These are phyloP conservation scores for Apophysomyces trapeziformis DNA, from an alignment of 371 early-diverging fungal species.

Conservation along the genomic window DNA sequence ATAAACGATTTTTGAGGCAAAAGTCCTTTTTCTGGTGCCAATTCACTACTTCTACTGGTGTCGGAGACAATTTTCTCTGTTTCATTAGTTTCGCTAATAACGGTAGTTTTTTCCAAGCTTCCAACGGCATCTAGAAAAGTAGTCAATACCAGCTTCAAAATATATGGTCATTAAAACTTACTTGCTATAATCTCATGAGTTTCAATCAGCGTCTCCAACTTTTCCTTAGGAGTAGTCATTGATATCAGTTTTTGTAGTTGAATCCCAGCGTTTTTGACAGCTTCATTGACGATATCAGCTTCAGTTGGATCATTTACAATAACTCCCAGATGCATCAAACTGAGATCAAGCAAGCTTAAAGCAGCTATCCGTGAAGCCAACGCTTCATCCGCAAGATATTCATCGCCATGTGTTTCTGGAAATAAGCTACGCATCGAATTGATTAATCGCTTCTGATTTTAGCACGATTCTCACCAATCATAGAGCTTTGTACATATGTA, in stretches of 20 bases:
- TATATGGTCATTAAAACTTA: conserved; percentile 15
- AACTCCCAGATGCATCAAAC: conserved; percentile 63
- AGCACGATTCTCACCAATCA: conserved; percentile 26
- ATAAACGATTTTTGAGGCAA: background rate
- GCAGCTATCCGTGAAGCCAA: conserved; percentile 73
- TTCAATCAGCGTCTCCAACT: conserved; percentile 47
- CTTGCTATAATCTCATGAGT: conserved; percentile 58
- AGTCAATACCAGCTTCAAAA: too few relatives aligned
- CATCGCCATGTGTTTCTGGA: conserved; percentile 45
- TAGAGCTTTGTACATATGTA: conserved; percentile 48
- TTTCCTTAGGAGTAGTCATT: conserved; percentile 51
- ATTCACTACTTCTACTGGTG: background rate
- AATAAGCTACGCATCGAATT: conserved; percentile 3
- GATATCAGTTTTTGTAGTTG: conserved; percentile 55
- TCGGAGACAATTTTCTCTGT: conserved; percentile 30
- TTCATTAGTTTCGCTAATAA: conserved; percentile 19
- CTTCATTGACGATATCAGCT: conserved; percentile 38
- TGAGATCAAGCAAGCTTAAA: conserved; percentile 64
- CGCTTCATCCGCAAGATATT: conserved; percentile 64
- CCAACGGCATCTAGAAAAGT: conserved; percentile 24
- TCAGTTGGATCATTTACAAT: conserved; percentile 46
- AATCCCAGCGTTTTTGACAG: conserved; percentile 48
- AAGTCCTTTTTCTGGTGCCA: background rate
- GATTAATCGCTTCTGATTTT: conserved; percentile 13
- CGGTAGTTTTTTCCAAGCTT: conserved; percentile 23